Conservation (phyloP, 805 yeast species). For the Alloascoidea africana region DNA sequence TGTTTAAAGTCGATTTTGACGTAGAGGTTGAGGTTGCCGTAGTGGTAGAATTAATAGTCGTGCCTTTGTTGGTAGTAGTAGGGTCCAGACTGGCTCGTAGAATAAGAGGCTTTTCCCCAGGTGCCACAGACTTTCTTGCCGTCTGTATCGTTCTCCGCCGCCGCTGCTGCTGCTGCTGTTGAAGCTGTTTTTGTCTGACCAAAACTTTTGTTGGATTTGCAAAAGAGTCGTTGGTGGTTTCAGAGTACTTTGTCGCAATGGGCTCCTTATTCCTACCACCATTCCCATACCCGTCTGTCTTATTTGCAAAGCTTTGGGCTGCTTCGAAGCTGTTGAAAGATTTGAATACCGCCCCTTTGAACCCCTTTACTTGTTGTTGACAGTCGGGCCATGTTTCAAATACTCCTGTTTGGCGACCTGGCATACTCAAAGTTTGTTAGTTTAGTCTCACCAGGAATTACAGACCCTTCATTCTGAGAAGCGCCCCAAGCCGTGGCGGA, state of each 20-base stretch:
- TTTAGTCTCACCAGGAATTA: too few relatives aligned
- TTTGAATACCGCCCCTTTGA: slow-evolving; percentile 38
- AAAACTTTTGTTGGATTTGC: neutral
- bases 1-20: neutral
- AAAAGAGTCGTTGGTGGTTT: neutral
- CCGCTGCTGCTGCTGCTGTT: slow-evolving; percentile 1
- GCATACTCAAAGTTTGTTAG: too few relatives aligned
- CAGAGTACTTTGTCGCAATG: neutral
- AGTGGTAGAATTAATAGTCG: neutral
- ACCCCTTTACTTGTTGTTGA: slow-evolving; percentile 37
- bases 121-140: too few relatives aligned
- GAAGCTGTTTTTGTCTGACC: slow-evolving; percentile 3
- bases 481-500: too few relatives aligned
- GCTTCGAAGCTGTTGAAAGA: slow-evolving; percentile 31
- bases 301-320: slow-evolving; percentile 31
- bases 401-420: slow-evolving; percentile 35
- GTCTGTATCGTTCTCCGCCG: neutral
- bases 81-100: slow-evolving; percentile 1
- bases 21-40: neutral
- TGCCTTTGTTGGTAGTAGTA: neutral
- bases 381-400: slow-evolving; percentile 40
- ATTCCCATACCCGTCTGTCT: too few relatives aligned
- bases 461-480: too few relatives aligned
- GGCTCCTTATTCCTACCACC: slow-evolving; percentile 4
- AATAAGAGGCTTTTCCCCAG: slow-evolving; percentile 2